phyloP scores from a whole-genome alignment of 495 filamentous ascomycete genomes.

The Aspergillus ellipticus region DNA sequence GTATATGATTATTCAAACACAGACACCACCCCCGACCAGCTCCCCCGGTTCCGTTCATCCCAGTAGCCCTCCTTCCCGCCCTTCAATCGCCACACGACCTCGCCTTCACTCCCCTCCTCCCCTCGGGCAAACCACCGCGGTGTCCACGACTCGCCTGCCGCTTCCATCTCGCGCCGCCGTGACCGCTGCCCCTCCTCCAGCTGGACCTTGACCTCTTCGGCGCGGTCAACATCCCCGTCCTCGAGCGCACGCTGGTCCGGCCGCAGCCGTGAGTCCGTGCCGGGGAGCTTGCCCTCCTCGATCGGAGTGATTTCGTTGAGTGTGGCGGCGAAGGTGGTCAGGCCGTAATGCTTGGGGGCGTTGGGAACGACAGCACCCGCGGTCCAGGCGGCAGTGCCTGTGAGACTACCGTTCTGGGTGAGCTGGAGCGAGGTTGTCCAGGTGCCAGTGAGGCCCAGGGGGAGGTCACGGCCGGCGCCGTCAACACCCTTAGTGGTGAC shows the following conservation, averaged over 20 bases:
- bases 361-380: conserved; percentile 72
- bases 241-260: conserved; percentile 93
- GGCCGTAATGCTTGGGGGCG: conserved; percentile 73
- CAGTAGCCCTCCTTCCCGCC: conserved; percentile 83
- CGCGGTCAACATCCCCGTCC: conserved; percentile 73
- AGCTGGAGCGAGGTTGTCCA: conserved; percentile 74
- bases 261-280: conserved; percentile 76
- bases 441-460: conserved; percentile 67
- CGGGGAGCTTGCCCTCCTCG: conserved; percentile 67
- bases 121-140: conserved; percentile 82
- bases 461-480: conserved; percentile 53
- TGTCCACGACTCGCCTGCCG: conserved; percentile 60
- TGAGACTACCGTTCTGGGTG: conserved; percentile 53
- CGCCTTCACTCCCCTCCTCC: conserved; percentile 49
- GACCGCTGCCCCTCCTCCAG: conserved; percentile 83
- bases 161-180: conserved; percentile 72
- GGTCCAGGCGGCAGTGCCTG: conserved; percentile 67
- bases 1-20: conserved; percentile 56
- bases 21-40: conserved; percentile 66
- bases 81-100: conserved; percentile 79
- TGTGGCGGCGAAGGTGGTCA: conserved; percentile 78
- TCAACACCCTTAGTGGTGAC: conserved; percentile 71
- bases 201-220: conserved; percentile 75
- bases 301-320: conserved; percentile 85
- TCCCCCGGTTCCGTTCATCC: conserved; percentile 71